These are phyloP conservation scores for Ogataea siamensis DNA, from an alignment of 805 yeast genomes.

Conservation along the genomic window DNA sequence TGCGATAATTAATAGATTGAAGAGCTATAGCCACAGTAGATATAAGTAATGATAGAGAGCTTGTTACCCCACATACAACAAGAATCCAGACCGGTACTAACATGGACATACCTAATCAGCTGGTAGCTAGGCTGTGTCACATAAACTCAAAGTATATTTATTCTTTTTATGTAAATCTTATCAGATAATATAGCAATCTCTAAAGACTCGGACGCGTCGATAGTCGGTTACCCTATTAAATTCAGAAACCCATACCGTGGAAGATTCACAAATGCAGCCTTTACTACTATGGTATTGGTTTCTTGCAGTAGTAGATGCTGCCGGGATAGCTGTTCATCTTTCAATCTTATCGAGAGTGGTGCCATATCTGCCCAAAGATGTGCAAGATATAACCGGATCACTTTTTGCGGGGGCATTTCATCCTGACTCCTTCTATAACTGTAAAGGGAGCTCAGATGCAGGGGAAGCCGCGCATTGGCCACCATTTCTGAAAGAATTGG, in stretches of 20 bases:
- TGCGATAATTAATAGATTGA: conserved; percentile 74
- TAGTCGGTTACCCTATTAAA: conserved; percentile 1
- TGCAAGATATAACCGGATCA: conserved; percentile 31
- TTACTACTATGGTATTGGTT: background rate
- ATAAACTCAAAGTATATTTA: too few species aligned
- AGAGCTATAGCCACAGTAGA: conserved; percentile 45
- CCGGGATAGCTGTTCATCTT: conserved; percentile 38
- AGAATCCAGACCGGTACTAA: conserved; percentile 17
- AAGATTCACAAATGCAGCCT: background rate
- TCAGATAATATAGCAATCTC: too few species aligned
- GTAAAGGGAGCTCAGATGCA: conserved; percentile 47
- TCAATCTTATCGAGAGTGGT: conserved; percentile 35
- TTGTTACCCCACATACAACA: conserved; percentile 25
- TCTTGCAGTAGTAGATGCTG: conserved; percentile 5
- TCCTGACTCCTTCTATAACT: conserved; percentile 68
- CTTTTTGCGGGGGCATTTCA: conserved; percentile 62
- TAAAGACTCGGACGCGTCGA: conserved; percentile 1
- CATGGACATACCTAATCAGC: background rate
- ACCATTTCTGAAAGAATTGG: conserved; percentile 50
- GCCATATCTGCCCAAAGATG: conserved; percentile 33
- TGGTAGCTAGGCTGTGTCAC: background rate
- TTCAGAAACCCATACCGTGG: too few species aligned
- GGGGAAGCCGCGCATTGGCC: conserved; percentile 76
- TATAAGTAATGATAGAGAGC: conserved; percentile 35
- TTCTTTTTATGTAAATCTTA: background rate